Conservation (phyloP, 805 yeast genomes). For the Crinitomyces ghanaensis region DNA sequence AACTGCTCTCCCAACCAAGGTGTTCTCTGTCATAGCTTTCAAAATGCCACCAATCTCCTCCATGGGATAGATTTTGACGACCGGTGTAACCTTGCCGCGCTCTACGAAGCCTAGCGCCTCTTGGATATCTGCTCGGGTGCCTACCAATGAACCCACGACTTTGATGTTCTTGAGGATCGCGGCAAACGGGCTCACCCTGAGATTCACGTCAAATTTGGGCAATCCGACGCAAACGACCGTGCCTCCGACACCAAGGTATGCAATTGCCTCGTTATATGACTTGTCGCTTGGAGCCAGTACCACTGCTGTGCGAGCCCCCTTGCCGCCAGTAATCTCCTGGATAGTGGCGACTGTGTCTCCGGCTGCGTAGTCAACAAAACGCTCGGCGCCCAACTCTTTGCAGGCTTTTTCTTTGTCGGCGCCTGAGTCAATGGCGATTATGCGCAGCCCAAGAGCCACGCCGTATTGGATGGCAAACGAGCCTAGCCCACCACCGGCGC, state of each 20-base stretch:
- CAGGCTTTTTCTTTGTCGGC: constrained; percentile 37
- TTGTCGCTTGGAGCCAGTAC: constrained; percentile 14
- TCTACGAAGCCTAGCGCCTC: constrained; percentile 20
- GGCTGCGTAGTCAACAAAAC: constrained; percentile 38
- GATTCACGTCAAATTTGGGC: constrained; percentile 12
- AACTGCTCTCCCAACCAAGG: constrained; percentile 19
- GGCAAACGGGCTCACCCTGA: constrained; percentile 11
- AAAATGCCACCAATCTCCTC: constrained; percentile 10
- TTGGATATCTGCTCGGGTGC: constrained; percentile 16
- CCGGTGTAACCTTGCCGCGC: constrained; percentile 13
- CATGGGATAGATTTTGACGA: constrained; percentile 10
- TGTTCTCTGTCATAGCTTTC: constrained; percentile 12
- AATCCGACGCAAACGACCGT: constrained; percentile 17
- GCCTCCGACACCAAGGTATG: constrained; percentile 16
- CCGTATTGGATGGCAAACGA: constrained; percentile 50
- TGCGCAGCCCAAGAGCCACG: constrained; percentile 45
- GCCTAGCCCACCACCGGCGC: constrained; percentile 56
- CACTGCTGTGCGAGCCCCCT: constrained; percentile 17
- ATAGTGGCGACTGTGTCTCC: constrained; percentile 17
- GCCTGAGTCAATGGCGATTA: constrained; percentile 47
- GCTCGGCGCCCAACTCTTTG: constrained; percentile 42
- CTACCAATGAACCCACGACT: constrained; percentile 19
- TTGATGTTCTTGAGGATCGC: constrained; percentile 11
- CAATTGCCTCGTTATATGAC: constrained; percentile 13
- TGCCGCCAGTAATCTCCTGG: constrained; percentile 13